Base-by-base conservation (phyloP, 2,329 filamentous ascomycete species). In the Phialophora macrospora region DNA sequence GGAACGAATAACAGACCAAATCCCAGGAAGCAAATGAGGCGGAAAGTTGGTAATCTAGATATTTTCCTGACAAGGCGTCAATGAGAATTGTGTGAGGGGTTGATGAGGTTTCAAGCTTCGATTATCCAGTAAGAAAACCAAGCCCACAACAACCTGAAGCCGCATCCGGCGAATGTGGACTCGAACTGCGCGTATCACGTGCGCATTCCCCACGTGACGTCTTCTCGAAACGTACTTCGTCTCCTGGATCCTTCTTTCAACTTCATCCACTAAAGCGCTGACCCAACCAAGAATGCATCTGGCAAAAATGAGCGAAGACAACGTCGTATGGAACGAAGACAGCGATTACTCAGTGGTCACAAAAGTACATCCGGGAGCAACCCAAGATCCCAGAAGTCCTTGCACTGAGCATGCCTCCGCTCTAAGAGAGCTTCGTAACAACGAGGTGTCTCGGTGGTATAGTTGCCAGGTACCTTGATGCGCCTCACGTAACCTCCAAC, bases 101-200 rank as follows among this genome's bases (percentile, higher is more conserved):
- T 44, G 56, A 24, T 51, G 56, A 30, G 41, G 56, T 14, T 55
- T 14, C 60, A 38, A 38, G 48, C 41, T 28, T 20, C n/a, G 56
- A 59, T 41, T 49, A n/a, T 30, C 56, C 26, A 41, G 56, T 48
- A 11, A 59, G 56, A 51, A 58, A 49, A 30, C 20, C 56, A 30
- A 32, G 17, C 38, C 6, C 17, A 4, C 4, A 44, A n/a, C 38
- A 44, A 20, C 38, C 5, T 8, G 38, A 44, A 34, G 44, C 44
- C 26, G 26, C 56, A 20, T 59, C 14, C 24, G 55, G 38, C 41
- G 41, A 41, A 58, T 22, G 56, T 59, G 41, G 26, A 41, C 9
- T 60, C 58, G 32, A n/a, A 11, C 24, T 20, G 17, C 2, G 26
- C 14, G 8, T 7, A 8, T 44, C 38, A 44, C 38, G 20, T 60